These are phyloP conservation scores for Phytomonas serpens DNA, from an alignment of 208 protist genomes.

Conservation along the genomic window DNA sequence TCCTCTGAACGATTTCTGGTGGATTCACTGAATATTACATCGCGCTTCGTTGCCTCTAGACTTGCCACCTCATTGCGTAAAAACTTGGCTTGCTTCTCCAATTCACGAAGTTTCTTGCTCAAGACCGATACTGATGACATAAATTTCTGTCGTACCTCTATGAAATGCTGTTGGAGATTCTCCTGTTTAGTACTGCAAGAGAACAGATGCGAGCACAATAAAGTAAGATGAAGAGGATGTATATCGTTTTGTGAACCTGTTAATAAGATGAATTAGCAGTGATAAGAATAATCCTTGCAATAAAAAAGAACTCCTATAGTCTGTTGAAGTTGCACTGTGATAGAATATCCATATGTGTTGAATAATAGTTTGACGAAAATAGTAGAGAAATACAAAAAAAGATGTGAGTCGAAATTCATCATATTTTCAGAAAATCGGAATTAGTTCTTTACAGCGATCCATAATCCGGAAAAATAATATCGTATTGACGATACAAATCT, in stretches of 20 bases:
- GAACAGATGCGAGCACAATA: conserved; percentile 8
- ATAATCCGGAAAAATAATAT: not conserved
- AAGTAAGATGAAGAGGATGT: not conserved
- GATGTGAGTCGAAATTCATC: not conserved
- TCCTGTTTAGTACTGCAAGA: not conserved
- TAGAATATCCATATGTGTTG: not conserved
- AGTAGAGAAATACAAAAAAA: not conserved
- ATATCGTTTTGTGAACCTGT: not conserved
- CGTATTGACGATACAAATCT: not conserved
- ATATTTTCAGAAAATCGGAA: not conserved
- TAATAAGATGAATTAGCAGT: not conserved
- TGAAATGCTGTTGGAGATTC: conserved; percentile 1
- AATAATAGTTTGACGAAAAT: not conserved
- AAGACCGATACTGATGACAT: conserved; percentile 21
- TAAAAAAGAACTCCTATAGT: not conserved
- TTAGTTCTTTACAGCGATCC: not conserved
- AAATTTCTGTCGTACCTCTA: not conserved
- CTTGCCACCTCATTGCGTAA: conserved; percentile 53
- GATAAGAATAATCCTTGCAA: not conserved
- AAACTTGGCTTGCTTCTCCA: conserved; percentile 44
- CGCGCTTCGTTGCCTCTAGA: conserved; percentile 41
- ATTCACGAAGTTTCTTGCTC: conserved; percentile 35
- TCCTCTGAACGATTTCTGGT: conserved; percentile 20
- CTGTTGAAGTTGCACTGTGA: not conserved
- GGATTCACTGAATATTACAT: conserved; percentile 23